Conservation (phyloP, 306 rosid species). For the Pterocarpus macrocarpus region DNA sequence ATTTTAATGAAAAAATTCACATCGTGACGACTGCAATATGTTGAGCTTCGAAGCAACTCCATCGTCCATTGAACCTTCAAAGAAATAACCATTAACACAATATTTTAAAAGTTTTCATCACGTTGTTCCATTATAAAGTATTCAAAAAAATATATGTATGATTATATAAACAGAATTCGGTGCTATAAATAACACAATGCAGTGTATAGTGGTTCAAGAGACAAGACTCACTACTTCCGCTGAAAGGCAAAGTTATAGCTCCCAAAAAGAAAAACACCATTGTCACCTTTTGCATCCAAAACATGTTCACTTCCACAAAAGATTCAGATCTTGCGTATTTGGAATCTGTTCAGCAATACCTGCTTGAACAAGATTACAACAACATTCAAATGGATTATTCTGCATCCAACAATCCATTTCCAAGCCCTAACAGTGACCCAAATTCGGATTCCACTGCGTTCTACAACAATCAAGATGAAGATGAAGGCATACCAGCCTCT, state of each 20-base stretch:
- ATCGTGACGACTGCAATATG: background rate
- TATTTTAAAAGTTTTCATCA: slow-evolving; percentile 4
- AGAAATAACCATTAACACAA: background rate
- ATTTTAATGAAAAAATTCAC: too few species aligned
- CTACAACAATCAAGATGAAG: too few species aligned
- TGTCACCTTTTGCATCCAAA: background rate
- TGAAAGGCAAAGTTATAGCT: background rate
- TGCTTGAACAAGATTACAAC: background rate
- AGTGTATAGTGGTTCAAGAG: too few species aligned
- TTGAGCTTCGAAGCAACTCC: background rate
- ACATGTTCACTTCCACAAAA: background rate
- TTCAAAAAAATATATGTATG: background rate
- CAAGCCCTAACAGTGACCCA: background rate
- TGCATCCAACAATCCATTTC: background rate
- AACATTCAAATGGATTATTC: background rate
- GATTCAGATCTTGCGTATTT: background rate
- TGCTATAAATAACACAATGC: slow-evolving; percentile 12
- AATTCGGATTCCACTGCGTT: background rate
- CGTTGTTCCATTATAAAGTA: background rate
- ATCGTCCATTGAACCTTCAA: background rate
- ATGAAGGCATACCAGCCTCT: too few species aligned
- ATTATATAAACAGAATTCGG: background rate
- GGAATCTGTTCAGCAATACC: slow-evolving; percentile 1
- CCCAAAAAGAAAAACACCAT: background rate
- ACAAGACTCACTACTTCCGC: background rate